These are phyloP conservation scores for Hydrangea macrophylla DNA, from an alignment of 148 eudicot genomes.

Conservation along the genomic window DNA sequence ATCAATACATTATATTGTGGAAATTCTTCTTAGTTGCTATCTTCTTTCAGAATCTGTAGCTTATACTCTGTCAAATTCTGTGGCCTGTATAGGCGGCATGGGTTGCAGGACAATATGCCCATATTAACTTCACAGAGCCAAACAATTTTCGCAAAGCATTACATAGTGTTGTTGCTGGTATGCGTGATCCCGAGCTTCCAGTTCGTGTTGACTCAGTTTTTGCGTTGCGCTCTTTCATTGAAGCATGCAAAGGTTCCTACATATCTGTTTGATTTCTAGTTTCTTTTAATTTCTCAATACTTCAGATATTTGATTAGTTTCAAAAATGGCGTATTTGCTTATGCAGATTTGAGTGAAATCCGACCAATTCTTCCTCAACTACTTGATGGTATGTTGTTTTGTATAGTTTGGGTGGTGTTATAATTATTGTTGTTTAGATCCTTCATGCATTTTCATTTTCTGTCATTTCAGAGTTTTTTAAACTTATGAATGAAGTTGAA, in stretches of 20 bases:
- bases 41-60: background rate
- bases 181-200: slow-evolving; percentile 96
- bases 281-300: slow-evolving; percentile 4
- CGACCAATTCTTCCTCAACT: slow-evolving; percentile 96
- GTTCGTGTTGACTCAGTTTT: slow-evolving; percentile 98
- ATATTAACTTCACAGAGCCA: slow-evolving; percentile 77
- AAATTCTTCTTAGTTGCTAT: background rate
- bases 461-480: slow-evolving; percentile 70
- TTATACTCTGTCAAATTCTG: background rate
- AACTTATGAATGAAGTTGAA: slow-evolving; percentile 98
- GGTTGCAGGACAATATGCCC: slow-evolving; percentile 99
- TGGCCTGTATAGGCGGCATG: slow-evolving; percentile 73
- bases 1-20: too few species aligned
- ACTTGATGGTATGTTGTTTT: slow-evolving; percentile 68
- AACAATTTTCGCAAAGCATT: slow-evolving; percentile 87
- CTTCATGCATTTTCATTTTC: slow-evolving; percentile 2
- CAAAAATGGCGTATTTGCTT: slow-evolving; percentile 7
- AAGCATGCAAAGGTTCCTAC: slow-evolving; percentile 96
- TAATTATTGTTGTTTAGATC: background rate
- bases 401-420: background rate
- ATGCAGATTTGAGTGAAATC: slow-evolving; percentile 81
- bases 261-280: background rate
- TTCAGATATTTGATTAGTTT: background rate
- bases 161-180: slow-evolving; percentile 91
- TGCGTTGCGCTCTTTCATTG: slow-evolving; percentile 94